Conservation (phyloP, 148 eudicot genomes). For the Cornus controversa region DNA sequence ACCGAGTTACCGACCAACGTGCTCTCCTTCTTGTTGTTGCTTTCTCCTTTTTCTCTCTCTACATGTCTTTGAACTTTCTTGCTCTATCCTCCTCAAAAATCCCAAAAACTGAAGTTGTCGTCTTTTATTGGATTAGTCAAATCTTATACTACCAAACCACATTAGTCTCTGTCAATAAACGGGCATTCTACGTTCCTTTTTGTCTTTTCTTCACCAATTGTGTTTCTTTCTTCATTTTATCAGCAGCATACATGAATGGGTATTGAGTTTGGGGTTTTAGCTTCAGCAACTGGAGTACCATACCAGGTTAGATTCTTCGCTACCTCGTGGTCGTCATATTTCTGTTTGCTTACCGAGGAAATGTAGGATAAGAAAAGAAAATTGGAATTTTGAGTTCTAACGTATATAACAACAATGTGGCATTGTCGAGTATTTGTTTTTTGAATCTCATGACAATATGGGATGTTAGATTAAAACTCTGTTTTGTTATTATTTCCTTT, state of each 20-base stretch:
- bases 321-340: not conserved
- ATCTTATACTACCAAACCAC: not conserved
- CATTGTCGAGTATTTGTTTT: not conserved
- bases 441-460: not conserved
- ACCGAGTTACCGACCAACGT: too few relatives aligned
- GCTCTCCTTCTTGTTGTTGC: constrained; percentile 21
- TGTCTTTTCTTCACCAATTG: constrained; percentile 9
- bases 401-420: not conserved
- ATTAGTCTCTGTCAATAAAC: constrained; percentile 8
- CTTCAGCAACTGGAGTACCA: not conserved
- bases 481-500: not conserved
- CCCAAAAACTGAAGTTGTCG: not conserved
- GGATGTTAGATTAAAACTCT: not conserved
- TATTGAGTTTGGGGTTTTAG: not conserved
- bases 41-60: constrained; percentile 1
- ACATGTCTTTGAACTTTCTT: not conserved
- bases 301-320: constrained; percentile 10
- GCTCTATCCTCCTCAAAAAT: constrained; percentile 5
- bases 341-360: constrained; percentile 3
- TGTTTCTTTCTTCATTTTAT: constrained; percentile 2
- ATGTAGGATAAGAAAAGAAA: not conserved
- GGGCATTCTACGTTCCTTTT: constrained; percentile 2
- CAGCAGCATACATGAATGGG: not conserved
- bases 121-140: constrained; percentile 8
- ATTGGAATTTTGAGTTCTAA: not conserved